Evolutionary conservation across 208 protist genomes (phyloP), one percentile per base, ranked within the genome.

Genomic region (Leishmania lainsoni): DNA sequence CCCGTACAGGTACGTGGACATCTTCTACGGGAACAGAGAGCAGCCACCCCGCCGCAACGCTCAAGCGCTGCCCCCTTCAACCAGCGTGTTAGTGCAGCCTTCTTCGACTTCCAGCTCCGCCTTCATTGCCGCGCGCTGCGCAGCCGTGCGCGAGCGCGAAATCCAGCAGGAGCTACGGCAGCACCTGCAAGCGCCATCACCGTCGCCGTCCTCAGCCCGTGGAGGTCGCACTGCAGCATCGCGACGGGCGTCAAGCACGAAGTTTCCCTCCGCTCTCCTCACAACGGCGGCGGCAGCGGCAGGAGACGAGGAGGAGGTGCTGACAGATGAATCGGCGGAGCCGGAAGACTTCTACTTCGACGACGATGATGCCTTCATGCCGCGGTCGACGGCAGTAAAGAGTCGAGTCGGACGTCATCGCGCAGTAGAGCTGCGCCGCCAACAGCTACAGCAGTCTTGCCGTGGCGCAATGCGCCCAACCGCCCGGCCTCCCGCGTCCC

Each of bases 1-100:
- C 17, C 48, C 48, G 42, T 85, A 85, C 73, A 85, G 61, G 22
- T 85, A 85, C 72, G 77, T 81, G 32, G 81, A 85, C 29, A 45
- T 75, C 1, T 81, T 85, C 1, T 85, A 76, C 81, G 78, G 29
- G 49, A 5, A 32, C 51, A 17, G 48, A 59, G 59, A 42, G 17
- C 76, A n/a, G 29, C 29, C 72, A 12, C 72, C 26, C 32, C 26
- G 51, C n/a, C 26, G 42, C 72, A n/a, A n/a, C 68, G 42, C 42
- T 32, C 20, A 16, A 73, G 22, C 68, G 22, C 20, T 17, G 26
- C 22, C 39, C 68, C 20, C 32, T 17, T 73, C 42, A 14, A 48
- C 26, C 17, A 12, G 20, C 39, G 42, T 39, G 42, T 48, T 29
- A n/a, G 65, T 68, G 29, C 61, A 68, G 49, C 32, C 48, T 39